Base-by-base conservation (phyloP, 495 filamentous ascomycete species). In the Venustampulla echinocandica region DNA sequence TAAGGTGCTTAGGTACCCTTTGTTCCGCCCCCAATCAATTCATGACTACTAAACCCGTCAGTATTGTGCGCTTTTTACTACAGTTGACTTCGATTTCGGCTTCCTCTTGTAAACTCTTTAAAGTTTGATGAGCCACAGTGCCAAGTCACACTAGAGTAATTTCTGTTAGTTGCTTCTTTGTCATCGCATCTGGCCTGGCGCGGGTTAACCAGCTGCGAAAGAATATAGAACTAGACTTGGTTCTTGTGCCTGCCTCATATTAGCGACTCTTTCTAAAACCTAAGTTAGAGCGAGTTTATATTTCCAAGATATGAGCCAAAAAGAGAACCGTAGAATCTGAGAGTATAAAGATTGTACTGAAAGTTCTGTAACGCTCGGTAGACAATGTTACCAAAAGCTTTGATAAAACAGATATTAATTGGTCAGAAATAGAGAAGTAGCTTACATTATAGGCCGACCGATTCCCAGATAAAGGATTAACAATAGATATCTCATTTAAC, bases 401-500 rank as follows among this genome's bases (percentile, higher is more conserved):
- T 44, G 17, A 44, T 11, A 19, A 44, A 32, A 44, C 24, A 44
- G 22, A 44, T 4, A 44, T 44, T 30, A 18, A 44, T 19, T 44
- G 15, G 24, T 32, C 17, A 44, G 24, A 28, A 15, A 44, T 44
- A 44, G 24, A 44, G 7, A 30, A 27, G 24, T 17, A 44, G 41
- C 41, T 44, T 32, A 32, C 30, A 3, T 4, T 32, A 44, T 44
- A 19, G 24, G 41, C 6, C 14, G 24, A 44, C 23, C 24, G 5
- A 30, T 44, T 44, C 21, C 41, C 24, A 18, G 41, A 19, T 30
- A 44, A 44, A 19, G 30, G 17, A 23, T 19, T 44, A 7, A 44
- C 6, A 44, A 24, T 44, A 44, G 22, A 44, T 18, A 27, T 44
- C 41, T 44, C 15, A 28, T 44, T 44, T 17, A 25, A 44, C 41